Conservation (phyloP, 805 yeast genomes). For the Metschnikowia hibisci region DNA sequence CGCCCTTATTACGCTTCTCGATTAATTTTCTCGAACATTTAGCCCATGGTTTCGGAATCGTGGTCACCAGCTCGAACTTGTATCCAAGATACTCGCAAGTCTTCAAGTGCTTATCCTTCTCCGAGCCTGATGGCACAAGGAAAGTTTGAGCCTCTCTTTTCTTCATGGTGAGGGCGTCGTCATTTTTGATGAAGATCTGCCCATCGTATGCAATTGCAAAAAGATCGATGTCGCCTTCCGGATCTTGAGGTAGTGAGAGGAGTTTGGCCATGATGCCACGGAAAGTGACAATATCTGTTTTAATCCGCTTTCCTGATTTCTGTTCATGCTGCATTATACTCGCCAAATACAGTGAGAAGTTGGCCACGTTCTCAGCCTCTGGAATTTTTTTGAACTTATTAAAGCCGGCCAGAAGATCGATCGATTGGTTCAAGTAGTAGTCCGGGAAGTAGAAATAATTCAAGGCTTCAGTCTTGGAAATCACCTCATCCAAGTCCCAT, state of each 20-base stretch:
- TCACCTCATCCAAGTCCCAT: constrained; percentile 35
- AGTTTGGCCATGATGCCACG: constrained; percentile 79
- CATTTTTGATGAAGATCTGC: constrained; percentile 59
- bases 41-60: constrained; percentile 74
- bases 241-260: constrained; percentile 61
- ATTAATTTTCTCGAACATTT: constrained; percentile 60
- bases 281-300: constrained; percentile 72
- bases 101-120: constrained; percentile 29
- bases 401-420: constrained; percentile 66
- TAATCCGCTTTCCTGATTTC: constrained; percentile 39
- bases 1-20: constrained; percentile 57
- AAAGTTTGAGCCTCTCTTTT: constrained; percentile 20
- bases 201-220: constrained; percentile 72
- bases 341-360: constrained; percentile 53
- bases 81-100: constrained; percentile 64
- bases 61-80: constrained; percentile 79
- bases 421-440: constrained; percentile 50
- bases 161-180: constrained; percentile 36
- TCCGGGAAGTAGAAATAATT: constrained; percentile 83
- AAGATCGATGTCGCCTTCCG: constrained; percentile 53
- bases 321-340: constrained; percentile 58
- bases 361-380: constrained; percentile 49
- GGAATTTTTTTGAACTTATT: constrained; percentile 54
- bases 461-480: constrained; percentile 48
- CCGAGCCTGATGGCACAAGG: constrained; percentile 4